Evolutionary conservation across 148 eudicot genomes (phyloP).

Genomic region (Rhododendron molle): DNA sequence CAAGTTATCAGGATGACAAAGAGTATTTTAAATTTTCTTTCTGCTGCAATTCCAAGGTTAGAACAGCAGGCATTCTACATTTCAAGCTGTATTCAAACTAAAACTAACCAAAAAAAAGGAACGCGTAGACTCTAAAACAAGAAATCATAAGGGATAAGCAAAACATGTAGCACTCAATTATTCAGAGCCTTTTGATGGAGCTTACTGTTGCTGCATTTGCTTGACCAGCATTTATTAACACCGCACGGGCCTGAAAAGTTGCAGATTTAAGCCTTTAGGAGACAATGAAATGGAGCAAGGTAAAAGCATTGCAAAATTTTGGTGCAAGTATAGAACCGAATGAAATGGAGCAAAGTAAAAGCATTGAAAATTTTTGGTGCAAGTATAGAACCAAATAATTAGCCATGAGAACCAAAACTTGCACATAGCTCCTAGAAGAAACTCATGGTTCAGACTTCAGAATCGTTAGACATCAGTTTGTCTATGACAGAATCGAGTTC

Average conservation of each 20-base stretch:
- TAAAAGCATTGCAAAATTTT: neutral
- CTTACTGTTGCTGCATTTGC: constrained; percentile 98
- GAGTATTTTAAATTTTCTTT: neutral
- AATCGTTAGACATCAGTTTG: neutral
- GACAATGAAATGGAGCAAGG: neutral
- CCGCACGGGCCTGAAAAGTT: constrained; percentile 79
- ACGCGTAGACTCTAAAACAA: neutral
- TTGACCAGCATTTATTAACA: constrained; percentile 98
- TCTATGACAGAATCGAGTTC: neutral
- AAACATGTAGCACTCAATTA: neutral
- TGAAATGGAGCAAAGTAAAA: neutral
- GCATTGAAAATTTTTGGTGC: neutral
- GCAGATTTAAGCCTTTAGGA: neutral
- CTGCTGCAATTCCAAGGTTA: constrained; percentile 5
- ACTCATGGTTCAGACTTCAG: neutral
- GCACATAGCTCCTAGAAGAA: neutral
- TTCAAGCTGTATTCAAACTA: neutral
- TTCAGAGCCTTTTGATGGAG: constrained; percentile 7
- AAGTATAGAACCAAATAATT: neutral
- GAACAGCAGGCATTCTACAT: neutral
- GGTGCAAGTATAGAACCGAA: neutral
- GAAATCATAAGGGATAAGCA: neutral
- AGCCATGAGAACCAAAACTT: neutral
- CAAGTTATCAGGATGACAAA: neutral
- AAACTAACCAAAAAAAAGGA: neutral